A percentile compares a stretch with the other conserved stretches of the same genome.
phyloP scores from a whole-genome alignment of 768 basidiomycete genomes.

The Mycena olivaceomarginata region DNA sequence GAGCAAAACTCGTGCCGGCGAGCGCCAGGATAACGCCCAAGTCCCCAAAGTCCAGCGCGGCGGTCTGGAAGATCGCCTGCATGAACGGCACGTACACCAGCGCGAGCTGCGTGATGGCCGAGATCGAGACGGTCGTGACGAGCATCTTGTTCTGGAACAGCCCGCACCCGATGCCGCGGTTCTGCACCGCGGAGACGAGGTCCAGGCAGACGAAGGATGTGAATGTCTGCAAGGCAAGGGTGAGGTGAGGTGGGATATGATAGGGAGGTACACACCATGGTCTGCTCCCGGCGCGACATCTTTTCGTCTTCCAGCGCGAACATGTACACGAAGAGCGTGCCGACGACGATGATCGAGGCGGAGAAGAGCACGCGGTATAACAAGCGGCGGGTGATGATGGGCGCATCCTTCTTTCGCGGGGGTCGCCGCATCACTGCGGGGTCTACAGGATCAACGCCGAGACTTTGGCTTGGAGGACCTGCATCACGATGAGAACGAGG shows the following conservation, averaged over 20 bases:
- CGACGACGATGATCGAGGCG: conserved; percentile 92
- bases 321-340: conserved; percentile 91
- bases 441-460: conserved; percentile 98
- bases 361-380: conserved; percentile 93
- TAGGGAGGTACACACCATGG: conserved; percentile 82
- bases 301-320: conserved; percentile 89
- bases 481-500: conserved; percentile 34
- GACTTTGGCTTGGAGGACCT: conserved; percentile 96
- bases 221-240: conserved; percentile 82
- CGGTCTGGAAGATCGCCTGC: conserved; percentile 96
- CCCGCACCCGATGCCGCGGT: conserved; percentile 92
- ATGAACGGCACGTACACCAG: conserved; percentile 94
- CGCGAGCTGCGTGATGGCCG: conserved; percentile 88
- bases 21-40: conserved; percentile 81
- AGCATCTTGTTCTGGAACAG: conserved; percentile 93
- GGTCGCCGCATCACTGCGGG: conserved; percentile 94
- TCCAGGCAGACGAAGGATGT: conserved; percentile 98
- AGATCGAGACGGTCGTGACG: conserved; percentile 89
- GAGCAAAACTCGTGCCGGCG: conserved; percentile 75
- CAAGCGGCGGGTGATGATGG: conserved; percentile 86
- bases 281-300: conserved; percentile 93
- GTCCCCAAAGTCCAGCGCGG: conserved; percentile 82
- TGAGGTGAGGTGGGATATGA: not conserved
- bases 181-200: conserved; percentile 95
- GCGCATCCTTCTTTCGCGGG: conserved; percentile 94